Evolutionary conservation across 768 basidiomycete species (phyloP).

Genomic region (Termitomyces sp.): DNA sequence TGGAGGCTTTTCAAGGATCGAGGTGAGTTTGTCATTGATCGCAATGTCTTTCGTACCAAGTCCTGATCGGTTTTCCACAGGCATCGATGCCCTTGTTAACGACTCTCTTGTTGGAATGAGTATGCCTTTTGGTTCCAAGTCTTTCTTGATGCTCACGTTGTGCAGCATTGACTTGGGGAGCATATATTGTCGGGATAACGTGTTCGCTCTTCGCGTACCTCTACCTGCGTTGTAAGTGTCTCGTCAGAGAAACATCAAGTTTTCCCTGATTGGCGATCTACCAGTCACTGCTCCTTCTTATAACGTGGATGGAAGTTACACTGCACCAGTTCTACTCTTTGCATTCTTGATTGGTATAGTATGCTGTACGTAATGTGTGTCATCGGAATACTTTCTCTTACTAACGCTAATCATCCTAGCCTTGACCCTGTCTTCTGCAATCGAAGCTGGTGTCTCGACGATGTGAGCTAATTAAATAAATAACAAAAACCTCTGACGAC

Average conservation of each 20-base stretch:
- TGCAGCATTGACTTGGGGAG: constrained; percentile 72
- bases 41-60: constrained; percentile 1
- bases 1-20: constrained; percentile 74
- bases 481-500: neutral
- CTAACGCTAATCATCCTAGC: constrained; percentile 29
- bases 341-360: constrained; percentile 75
- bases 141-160: neutral
- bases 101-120: constrained; percentile 79
- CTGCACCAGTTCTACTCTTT: constrained; percentile 71
- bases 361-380: constrained; percentile 45
- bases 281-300: constrained; percentile 71
- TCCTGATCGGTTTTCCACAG: constrained; percentile 20
- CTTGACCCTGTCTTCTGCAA: constrained; percentile 62
- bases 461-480: constrained; percentile 41
- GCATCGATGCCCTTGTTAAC: constrained; percentile 76
- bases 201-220: constrained; percentile 73
- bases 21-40: constrained; percentile 29
- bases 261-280: neutral
- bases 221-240: constrained; percentile 58
- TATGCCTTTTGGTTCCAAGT: constrained; percentile 25
- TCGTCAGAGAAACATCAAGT: no score
- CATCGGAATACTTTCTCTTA: neutral
- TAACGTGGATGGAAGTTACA: constrained; percentile 70
- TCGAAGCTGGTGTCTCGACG: constrained; percentile 85
- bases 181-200: constrained; percentile 68